Percentiles rank a stretch among this genome's conserved stretches.
phyloP scores from a whole-genome alignment of 345 rosid species.

The Pugionium cornutum region DNA sequence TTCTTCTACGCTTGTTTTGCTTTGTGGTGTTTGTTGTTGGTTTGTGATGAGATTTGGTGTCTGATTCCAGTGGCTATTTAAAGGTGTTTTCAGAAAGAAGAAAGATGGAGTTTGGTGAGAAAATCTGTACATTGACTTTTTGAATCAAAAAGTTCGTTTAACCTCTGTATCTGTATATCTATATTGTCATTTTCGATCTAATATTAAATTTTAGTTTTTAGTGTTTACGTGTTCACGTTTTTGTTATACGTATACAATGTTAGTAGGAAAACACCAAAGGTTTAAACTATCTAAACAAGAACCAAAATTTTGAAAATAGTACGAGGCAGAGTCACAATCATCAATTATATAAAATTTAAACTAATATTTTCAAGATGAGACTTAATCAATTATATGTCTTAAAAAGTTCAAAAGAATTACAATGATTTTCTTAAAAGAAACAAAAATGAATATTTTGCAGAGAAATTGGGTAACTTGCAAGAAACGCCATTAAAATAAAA shows the following conservation, averaged over 20 bases:
- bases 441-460: not conserved
- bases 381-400: not conserved
- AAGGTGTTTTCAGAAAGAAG: slow-evolving; percentile 15
- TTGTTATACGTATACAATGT: slow-evolving; percentile 8
- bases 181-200: slow-evolving; percentile 22
- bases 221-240: slow-evolving; percentile 16
- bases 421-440: not conserved
- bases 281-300: slow-evolving; percentile 3
- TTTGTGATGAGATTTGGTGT: slow-evolving; percentile 31
- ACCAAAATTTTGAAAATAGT: not conserved
- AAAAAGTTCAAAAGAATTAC: not conserved
- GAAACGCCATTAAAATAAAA: not conserved
- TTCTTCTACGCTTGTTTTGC: slow-evolving; percentile 19
- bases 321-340: not conserved
- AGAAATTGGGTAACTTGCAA: slow-evolving; percentile 5
- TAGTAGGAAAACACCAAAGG: too few relatives aligned
- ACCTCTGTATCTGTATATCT: slow-evolving; percentile 38
- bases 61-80: slow-evolving; percentile 28
- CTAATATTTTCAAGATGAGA: not conserved
- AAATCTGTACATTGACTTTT: slow-evolving; percentile 11
- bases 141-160: slow-evolving; percentile 30
- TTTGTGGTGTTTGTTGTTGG: slow-evolving; percentile 29
- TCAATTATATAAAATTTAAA: not conserved
- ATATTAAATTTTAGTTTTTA: slow-evolving; percentile 27
- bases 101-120: slow-evolving; percentile 39